Conservation (phyloP, 139 green algal genomes). For the Micractinium sp. region DNA sequence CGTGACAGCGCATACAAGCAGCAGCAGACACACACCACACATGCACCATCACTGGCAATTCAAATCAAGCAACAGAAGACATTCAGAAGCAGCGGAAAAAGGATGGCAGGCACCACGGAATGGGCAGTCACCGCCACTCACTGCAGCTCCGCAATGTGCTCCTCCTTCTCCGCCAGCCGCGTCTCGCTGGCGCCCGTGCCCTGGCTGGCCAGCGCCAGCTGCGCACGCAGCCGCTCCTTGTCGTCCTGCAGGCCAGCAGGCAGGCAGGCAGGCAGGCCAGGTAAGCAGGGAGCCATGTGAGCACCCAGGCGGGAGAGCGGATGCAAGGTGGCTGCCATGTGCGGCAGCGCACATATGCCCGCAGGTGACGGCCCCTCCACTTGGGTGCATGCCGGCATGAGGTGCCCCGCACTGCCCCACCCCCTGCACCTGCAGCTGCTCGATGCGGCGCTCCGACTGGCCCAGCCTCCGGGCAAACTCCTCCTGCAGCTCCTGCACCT, state of each 20-base stretch:
- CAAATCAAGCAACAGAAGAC: no score
- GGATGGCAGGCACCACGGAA: no score
- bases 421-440: conserved; percentile 48
- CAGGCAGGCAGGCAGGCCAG: not conserved
- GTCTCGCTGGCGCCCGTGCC: conserved; percentile 52
- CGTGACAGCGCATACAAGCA: no score
- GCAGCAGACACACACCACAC: no score
- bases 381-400: not conserved
- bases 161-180: conserved; percentile 55
- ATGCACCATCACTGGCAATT: no score
- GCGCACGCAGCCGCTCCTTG: conserved; percentile 47
- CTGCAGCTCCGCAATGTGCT: conserved; percentile 57
- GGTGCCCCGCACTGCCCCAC: not conserved
- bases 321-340: no score
- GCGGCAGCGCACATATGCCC: no score
- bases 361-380: no score
- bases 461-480: conserved; percentile 83
- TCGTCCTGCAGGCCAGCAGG: conserved; percentile 60
- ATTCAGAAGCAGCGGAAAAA: no score
- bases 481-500: conserved; percentile 77
- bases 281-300: not conserved
- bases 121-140: conserved; percentile 13
- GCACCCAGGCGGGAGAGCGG: no score
- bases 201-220: conserved; percentile 52
- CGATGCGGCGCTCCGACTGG: conserved; percentile 56